Percentiles rank a stretch among this genome's conserved stretches.
phyloP scores from a whole-genome alignment of 202 grass and related monocot species.

The Zizania palustris region DNA sequence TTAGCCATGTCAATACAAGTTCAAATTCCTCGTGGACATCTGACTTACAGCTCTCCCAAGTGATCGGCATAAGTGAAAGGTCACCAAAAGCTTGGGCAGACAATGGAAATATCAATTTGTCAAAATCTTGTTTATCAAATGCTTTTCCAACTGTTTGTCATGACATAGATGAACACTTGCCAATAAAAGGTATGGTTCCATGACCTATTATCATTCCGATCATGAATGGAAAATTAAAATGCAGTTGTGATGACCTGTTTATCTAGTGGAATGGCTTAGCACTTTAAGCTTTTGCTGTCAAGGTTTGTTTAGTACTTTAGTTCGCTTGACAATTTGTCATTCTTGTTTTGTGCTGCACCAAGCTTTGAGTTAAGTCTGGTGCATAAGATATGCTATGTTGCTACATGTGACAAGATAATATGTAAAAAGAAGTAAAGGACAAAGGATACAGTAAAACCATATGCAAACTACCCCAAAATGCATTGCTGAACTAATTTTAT shows the following conservation, averaged over 20 bases:
- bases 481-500: background rate
- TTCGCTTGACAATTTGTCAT: background rate
- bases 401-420: background rate
- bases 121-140: conserved; percentile 36
- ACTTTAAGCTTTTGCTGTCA: too few species aligned
- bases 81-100: conserved; percentile 36
- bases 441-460: background rate
- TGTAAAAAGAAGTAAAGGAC: background rate
- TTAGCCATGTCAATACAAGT: conserved; percentile 31
- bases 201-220: conserved; percentile 33
- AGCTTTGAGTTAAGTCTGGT: background rate
- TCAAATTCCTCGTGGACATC: conserved; percentile 44
- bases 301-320: conserved; percentile 14
- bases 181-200: conserved; percentile 43
- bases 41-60: conserved; percentile 55
- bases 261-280: background rate
- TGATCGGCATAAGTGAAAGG: conserved; percentile 36
- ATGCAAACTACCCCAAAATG: background rate
- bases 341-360: background rate
- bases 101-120: conserved; percentile 3
- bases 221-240: background rate
- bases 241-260: conserved; percentile 4
- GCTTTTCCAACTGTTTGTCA: conserved; percentile 35
- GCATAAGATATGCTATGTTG: background rate
- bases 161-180: conserved; percentile 46